phyloP scores from a whole-genome alignment of 805 yeast species.

The Ogataea siamensis region DNA sequence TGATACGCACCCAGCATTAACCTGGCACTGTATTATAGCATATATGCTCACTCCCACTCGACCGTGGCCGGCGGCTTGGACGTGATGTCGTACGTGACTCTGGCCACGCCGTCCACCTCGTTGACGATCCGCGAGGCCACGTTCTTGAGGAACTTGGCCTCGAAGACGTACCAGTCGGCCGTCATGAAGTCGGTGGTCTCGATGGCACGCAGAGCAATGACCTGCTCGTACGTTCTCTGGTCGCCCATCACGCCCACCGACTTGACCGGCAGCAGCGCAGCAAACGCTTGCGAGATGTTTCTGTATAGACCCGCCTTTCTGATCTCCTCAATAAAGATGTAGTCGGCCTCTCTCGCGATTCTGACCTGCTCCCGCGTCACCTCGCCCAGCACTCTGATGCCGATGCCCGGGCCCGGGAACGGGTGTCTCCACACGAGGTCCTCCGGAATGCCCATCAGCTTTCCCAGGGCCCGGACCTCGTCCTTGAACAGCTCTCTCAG shows the following conservation, averaged over 20 bases:
- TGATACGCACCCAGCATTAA: conserved; percentile 29
- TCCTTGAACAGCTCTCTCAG: conserved; percentile 98
- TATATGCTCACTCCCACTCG: conserved; percentile 84
- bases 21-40: conserved; percentile 3
- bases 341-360: conserved; percentile 97
- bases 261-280: conserved; percentile 93
- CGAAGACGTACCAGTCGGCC: conserved; percentile 98
- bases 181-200: conserved; percentile 99
- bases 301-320: conserved; percentile 88
- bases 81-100: conserved; percentile 98
- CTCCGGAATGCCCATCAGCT: conserved; percentile 90
- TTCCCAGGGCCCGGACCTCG: conserved; percentile 96
- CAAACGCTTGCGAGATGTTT: conserved; percentile 96
- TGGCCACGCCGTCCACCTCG: conserved; percentile 98
- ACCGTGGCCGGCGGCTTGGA: conserved; percentile 99
- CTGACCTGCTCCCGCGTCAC: conserved; percentile 90
- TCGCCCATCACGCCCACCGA: conserved; percentile 99
- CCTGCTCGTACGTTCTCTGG: conserved; percentile 98
- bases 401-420: conserved; percentile 99
- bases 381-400: conserved; percentile 96
- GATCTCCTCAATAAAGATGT: conserved; percentile 94
- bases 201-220: conserved; percentile 96
- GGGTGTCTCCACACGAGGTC: conserved; percentile 99
- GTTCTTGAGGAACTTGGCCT: conserved; percentile 84
- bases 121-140: conserved; percentile 96